phyloP scores from a whole-genome alignment of 805 yeast species.

The Wickerhamiella lipophila region DNA sequence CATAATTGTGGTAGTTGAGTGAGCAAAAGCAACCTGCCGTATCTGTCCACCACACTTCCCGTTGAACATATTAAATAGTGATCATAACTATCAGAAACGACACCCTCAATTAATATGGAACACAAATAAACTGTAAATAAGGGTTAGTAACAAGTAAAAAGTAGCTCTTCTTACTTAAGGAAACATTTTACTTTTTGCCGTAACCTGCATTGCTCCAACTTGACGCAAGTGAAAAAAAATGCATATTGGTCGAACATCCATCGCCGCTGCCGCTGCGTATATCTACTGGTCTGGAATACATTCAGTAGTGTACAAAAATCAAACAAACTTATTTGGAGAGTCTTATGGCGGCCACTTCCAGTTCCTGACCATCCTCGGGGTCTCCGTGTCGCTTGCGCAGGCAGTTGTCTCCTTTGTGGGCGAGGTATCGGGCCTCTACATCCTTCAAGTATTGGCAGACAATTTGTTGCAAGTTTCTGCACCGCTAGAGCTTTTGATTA shows the following conservation, averaged over 20 bases:
- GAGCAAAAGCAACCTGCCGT: too few relatives aligned
- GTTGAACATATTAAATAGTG: too few relatives aligned
- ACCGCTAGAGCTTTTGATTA: constrained; percentile 27
- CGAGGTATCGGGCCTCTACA: constrained; percentile 22
- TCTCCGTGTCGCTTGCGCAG: constrained; percentile 19
- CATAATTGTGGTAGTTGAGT: too few relatives aligned
- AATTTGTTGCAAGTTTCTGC: constrained; percentile 22
- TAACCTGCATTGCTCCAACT: neutral
- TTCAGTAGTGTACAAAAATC: constrained; percentile 13
- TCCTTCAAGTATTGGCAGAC: constrained; percentile 18
- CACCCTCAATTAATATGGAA: too few relatives aligned
- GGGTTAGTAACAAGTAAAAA: too few relatives aligned
- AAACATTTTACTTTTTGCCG: too few relatives aligned
- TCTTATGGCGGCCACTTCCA: constrained; percentile 30
- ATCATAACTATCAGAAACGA: too few relatives aligned
- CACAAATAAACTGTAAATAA: too few relatives aligned
- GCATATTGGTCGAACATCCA: constrained; percentile 3
- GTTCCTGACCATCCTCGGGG: constrained; percentile 26
- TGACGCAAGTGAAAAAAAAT: neutral
- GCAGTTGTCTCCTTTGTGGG: constrained; percentile 24
- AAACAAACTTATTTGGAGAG: constrained; percentile 13
- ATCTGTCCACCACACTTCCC: too few relatives aligned
- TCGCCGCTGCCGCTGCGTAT: constrained; percentile 15
- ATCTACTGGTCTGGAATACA: constrained; percentile 17
- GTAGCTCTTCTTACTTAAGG: too few relatives aligned